Conservation (phyloP, 2,329 filamentous ascomycete species). For the Diplodia sapinea region DNA sequence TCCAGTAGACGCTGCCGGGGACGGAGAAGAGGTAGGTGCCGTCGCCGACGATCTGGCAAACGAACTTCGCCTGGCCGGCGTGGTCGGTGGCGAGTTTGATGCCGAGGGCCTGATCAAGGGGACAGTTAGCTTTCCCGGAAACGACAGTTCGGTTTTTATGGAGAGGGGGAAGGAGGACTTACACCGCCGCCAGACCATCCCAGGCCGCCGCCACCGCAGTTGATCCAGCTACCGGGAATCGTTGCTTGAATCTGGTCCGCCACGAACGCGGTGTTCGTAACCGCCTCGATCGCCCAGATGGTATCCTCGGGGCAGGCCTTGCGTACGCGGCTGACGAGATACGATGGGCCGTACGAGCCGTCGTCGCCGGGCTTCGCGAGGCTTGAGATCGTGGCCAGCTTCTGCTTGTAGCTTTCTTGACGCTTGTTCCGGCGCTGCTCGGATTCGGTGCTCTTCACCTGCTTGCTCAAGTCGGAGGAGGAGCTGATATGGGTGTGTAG, state of each 20-base stretch:
- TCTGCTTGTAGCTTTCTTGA: constrained; percentile 62
- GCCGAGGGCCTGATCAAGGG: constrained; percentile 60
- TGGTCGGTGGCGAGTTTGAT: constrained; percentile 73
- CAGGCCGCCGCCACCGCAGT: constrained; percentile 79
- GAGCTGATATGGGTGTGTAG: constrained; percentile 66
- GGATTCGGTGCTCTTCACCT: constrained; percentile 51
- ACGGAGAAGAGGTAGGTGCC: constrained; percentile 71
- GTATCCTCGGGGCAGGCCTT: constrained; percentile 66
- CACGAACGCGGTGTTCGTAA: constrained; percentile 72
- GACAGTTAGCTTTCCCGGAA: neutral
- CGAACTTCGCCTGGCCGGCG: constrained; percentile 47
- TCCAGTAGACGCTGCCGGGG: constrained; percentile 72
- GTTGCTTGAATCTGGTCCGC: constrained; percentile 73
- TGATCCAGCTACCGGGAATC: constrained; percentile 75
- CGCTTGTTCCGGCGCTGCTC: constrained; percentile 60
- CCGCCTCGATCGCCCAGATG: constrained; percentile 78
- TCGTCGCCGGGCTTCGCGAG: constrained; percentile 64
- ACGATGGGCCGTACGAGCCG: constrained; percentile 67
- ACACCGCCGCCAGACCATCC: constrained; percentile 76
- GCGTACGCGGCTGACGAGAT: constrained; percentile 62
- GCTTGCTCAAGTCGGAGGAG: constrained; percentile 50
- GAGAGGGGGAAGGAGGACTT: constrained; percentile 33
- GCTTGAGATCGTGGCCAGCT: constrained; percentile 65
- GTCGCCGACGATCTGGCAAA: constrained; percentile 65
- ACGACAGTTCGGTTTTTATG: too few species aligned